A percentile compares a stretch with the other conserved stretches of the same genome.
These are phyloP conservation scores for Sarocladiaceae sp. DNA, from an alignment of 2,329 filamentous ascomycete species.

Conservation along the genomic window DNA sequence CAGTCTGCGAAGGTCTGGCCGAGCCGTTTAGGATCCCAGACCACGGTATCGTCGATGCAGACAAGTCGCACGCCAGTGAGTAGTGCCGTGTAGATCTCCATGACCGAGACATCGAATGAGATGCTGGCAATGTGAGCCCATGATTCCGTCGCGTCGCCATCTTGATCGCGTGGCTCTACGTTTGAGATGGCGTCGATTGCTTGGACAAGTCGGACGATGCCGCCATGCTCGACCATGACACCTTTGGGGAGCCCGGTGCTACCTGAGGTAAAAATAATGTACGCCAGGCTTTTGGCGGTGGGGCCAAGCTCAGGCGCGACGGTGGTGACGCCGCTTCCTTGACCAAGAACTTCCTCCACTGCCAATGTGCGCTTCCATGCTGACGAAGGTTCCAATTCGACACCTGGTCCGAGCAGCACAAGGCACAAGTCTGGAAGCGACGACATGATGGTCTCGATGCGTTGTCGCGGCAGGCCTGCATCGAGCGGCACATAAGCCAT, in stretches of 20 bases:
- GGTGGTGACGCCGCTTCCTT: background rate
- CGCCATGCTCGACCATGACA: constrained; percentile 26
- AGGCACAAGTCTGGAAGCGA: constrained; percentile 10
- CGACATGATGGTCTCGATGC: constrained; percentile 16
- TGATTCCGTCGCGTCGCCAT: background rate
- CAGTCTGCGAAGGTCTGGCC: constrained; percentile 18
- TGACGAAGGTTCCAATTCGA: constrained; percentile 6
- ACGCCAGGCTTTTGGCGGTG: constrained; percentile 11
- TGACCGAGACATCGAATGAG: constrained; percentile 13
- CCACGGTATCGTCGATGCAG: constrained; percentile 13
- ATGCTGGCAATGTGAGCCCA: constrained; percentile 12
- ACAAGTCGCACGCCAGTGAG: constrained; percentile 14
- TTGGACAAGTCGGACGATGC: constrained; percentile 11
- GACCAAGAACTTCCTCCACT: background rate
- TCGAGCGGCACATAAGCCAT: constrained; percentile 21
- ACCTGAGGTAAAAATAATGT: constrained; percentile 44
- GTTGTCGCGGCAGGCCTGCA: constrained; percentile 12
- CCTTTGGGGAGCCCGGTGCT: constrained; percentile 45
- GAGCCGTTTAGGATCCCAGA: constrained; percentile 10
- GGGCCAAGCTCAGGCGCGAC: background rate
- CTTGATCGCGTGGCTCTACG: too few species aligned
- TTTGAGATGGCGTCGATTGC: constrained; percentile 8
- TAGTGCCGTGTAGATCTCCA: constrained; percentile 12
- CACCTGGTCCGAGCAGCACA: constrained; percentile 13
- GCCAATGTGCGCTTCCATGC: too few species aligned